Conservation (phyloP, 306 rosid genomes). For the Astragalus glycyphyllos region DNA sequence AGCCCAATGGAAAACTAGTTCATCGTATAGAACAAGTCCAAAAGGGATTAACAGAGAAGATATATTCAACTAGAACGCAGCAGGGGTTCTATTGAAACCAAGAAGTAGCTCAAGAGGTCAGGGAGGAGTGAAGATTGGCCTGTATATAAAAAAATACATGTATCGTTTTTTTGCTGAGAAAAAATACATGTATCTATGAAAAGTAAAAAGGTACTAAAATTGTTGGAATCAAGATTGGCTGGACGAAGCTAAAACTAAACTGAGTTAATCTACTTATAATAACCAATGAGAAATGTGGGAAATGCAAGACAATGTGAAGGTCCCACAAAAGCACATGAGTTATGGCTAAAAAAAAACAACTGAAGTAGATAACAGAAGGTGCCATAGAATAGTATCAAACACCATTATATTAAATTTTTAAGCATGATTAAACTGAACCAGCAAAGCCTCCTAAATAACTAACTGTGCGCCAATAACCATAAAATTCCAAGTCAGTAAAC, state of each 20-base stretch:
- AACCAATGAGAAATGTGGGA: slow-evolving; percentile 7
- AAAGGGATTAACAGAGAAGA: slow-evolving; percentile 23
- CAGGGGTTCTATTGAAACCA: background rate
- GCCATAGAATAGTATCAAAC: slow-evolving; percentile 30
- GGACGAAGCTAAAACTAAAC: slow-evolving; percentile 7
- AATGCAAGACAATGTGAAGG: slow-evolving; percentile 22
- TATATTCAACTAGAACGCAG: slow-evolving; percentile 24
- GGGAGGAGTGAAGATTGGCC: background rate
- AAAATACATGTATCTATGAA: slow-evolving; percentile 7
- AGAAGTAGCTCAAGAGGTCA: background rate
- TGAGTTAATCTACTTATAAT: background rate
- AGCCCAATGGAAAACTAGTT: slow-evolving; percentile 34
- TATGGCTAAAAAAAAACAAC: background rate
- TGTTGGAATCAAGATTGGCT: slow-evolving; percentile 2
- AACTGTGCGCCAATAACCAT: slow-evolving; percentile 32
- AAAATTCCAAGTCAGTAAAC: slow-evolving; percentile 16
- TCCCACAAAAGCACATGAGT: slow-evolving; percentile 21
- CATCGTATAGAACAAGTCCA: slow-evolving; percentile 10
- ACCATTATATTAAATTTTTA: background rate
- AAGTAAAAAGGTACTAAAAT: slow-evolving; percentile 10
- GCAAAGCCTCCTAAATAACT: slow-evolving; percentile 23
- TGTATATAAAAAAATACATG: slow-evolving; percentile 20
- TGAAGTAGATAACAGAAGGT: slow-evolving; percentile 9
- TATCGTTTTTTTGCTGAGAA: background rate
- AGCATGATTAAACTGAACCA: slow-evolving; percentile 27